A percentile compares a stretch with the other conserved stretches of the same genome.
Conservation (phyloP, 352 stramenopile species). For the Globisporangium radiosum region DNA sequence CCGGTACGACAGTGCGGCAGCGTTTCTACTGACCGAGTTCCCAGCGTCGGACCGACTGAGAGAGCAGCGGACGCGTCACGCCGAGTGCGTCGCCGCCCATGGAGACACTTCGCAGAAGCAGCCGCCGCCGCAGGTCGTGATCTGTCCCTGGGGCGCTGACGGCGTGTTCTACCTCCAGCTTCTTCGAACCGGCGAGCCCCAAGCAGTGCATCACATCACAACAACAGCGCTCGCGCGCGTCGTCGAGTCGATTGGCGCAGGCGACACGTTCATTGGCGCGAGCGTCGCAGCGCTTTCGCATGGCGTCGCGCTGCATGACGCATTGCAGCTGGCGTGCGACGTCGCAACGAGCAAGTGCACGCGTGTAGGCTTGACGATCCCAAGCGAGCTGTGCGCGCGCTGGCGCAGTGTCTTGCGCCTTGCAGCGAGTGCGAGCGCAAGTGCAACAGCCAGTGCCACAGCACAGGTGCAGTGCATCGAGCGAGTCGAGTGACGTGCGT, state of each 20-base stretch:
- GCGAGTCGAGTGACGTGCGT: too few species aligned
- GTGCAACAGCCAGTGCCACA: too few species aligned
- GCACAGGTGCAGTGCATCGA: too few species aligned
- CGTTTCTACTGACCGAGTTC: slow-evolving; percentile 29
- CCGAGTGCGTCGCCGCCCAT: too few species aligned
- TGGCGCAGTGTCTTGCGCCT: slow-evolving; percentile 5
- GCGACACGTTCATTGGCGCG: slow-evolving; percentile 68
- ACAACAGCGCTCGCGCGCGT: slow-evolving; percentile 26
- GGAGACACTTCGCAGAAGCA: background rate
- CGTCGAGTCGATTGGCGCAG: slow-evolving; percentile 67
- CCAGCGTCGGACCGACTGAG: background rate
- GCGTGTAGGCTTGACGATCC: slow-evolving; percentile 45
- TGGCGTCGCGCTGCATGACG: slow-evolving; percentile 18
- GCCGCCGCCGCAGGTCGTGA: slow-evolving; percentile 25
- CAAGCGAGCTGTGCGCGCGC: slow-evolving; percentile 9
- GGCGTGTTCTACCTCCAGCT: slow-evolving; percentile 54
- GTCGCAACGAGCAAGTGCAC: slow-evolving; percentile 56
- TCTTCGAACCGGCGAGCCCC: background rate
- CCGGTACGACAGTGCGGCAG: slow-evolving; percentile 20
- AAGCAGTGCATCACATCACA: slow-evolving; percentile 24
- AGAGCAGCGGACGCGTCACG: too few species aligned
- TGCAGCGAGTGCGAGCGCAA: too few species aligned
- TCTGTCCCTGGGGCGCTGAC: slow-evolving; percentile 59
- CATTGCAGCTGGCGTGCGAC: slow-evolving; percentile 38
- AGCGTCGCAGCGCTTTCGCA: slow-evolving; percentile 39